Base-by-base conservation (phyloP, 1,284 basidiomycete genomes). In the Marasmius tenuissimus region DNA sequence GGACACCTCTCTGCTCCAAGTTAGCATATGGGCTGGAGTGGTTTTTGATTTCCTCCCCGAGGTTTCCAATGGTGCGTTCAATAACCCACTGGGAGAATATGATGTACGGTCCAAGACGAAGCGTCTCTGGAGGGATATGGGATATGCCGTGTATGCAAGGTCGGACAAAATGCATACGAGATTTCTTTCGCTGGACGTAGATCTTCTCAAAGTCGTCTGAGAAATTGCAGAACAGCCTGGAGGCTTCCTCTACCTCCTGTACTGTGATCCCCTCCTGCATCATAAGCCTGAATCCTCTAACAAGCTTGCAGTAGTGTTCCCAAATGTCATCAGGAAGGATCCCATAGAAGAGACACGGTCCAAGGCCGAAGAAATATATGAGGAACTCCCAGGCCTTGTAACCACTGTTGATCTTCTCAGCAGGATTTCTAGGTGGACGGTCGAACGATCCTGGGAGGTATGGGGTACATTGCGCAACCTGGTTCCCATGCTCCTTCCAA, bases 51-150 rank as follows among this genome's bases (percentile, higher is more conserved):
- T 72, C 68, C 18, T 67, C 55, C 0, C 63, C 66, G 5, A 75
- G 66, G 51, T 70, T 71, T 0, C 73, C 72, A 39, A 75, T 73
- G 0, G 66, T 69, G 9, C 63, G 58, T 55, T 74, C 72, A 48
- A 74, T 67, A 2, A 66, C 63, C 62, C 67, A 74, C 54, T 73
- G 73, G 2, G 68, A 61, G 33, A 53, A 63, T 33, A 50, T 62
- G 7, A 57, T 59, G 0, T 57, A 39, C 16, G 71, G 72, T 2
- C 73, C 71, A 34, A 69, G 34, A 3, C 62, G 63, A 10, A 54
- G 10, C 10, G 59, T 60, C 54, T 73, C 70, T 6, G 47, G 34
- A 14, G 65, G 63, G 11, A 65, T 34, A 62, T 74, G 73, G 35
- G 54, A 14, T n/a, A 68, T 45, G 1, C 59, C 38, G 58, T 74